Conservation (phyloP, 495 filamentous ascomycete genomes). For the Penicillium lividum region DNA sequence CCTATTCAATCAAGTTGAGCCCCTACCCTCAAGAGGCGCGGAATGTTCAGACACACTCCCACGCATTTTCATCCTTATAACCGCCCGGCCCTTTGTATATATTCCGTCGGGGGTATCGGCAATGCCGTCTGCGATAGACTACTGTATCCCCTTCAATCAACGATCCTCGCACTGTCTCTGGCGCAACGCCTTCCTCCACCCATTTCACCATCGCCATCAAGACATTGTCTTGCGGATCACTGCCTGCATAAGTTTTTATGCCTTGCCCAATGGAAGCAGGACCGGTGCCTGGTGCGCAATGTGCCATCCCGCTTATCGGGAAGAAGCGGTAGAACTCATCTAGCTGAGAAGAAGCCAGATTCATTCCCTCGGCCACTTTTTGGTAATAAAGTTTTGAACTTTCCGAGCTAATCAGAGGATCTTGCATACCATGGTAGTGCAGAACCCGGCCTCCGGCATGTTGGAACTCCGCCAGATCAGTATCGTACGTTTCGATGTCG, state of each 20-base stretch:
- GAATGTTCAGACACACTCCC: not conserved
- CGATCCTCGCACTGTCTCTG: not conserved
- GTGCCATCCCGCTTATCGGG: slow-evolving; percentile 57
- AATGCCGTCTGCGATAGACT: not conserved
- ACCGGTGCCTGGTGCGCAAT: slow-evolving; percentile 52
- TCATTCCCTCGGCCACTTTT: slow-evolving; percentile 47
- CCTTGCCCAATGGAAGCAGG: slow-evolving; percentile 53
- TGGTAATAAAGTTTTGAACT: slow-evolving; percentile 46
- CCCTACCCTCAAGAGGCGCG: too few relatives aligned
- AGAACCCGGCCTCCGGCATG: slow-evolving; percentile 47
- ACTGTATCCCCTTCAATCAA: not conserved
- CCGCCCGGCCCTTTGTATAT: not conserved
- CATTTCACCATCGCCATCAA: slow-evolving; percentile 59
- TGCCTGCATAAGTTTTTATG: slow-evolving; percentile 25
- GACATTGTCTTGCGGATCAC: slow-evolving; percentile 42
- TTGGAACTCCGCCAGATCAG: slow-evolving; percentile 45
- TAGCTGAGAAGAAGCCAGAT: slow-evolving; percentile 35
- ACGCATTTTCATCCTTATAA: not conserved
- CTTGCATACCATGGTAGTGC: slow-evolving; percentile 51
- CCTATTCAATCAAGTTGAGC: too few relatives aligned
- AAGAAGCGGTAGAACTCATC: slow-evolving; percentile 70
- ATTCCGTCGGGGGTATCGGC: not conserved
- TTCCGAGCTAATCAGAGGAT: slow-evolving; percentile 46
- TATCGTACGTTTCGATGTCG: slow-evolving; percentile 52
- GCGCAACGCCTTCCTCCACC: slow-evolving; percentile 58